Conservation (phyloP, 2,329 filamentous ascomycete species). For the Onygenales sp. region DNA sequence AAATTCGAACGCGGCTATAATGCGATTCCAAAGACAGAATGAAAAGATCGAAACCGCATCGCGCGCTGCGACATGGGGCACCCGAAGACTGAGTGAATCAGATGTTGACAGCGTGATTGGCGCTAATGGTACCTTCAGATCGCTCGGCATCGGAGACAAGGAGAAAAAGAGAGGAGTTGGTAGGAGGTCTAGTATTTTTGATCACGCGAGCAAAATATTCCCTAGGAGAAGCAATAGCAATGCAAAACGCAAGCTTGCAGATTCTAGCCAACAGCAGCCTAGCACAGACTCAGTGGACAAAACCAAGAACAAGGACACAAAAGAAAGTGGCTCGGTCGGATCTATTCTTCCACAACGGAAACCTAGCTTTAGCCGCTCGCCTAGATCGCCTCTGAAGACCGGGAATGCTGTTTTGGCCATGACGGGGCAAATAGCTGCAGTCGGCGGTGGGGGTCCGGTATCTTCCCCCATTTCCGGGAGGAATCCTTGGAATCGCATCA, state of each 20-base stretch:
- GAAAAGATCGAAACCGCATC: conserved; percentile 46
- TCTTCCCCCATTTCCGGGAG: conserved; percentile 29
- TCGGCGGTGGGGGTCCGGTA: conserved; percentile 43
- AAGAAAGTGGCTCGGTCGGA: conserved; percentile 18
- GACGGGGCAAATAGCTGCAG: conserved; percentile 35
- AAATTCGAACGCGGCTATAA: conserved; percentile 47
- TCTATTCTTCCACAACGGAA: conserved; percentile 27
- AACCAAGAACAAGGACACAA: conserved; percentile 16
- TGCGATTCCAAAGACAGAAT: conserved; percentile 40
- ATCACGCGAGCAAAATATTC: conserved; percentile 26
- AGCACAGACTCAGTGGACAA: conserved; percentile 18
- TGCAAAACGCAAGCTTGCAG: conserved; percentile 36
- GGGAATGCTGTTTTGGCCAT: conserved; percentile 35
- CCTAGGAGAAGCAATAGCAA: conserved; percentile 35
- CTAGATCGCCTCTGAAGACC: conserved; percentile 32
- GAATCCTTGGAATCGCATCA: conserved; percentile 36
- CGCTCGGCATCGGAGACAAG: conserved; percentile 13
- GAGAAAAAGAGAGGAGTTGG: conserved; percentile 32
- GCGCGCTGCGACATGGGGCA: conserved; percentile 47
- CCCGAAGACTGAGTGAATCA: conserved; percentile 40
- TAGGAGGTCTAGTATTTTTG: conserved; percentile 38
- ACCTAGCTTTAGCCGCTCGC: conserved; percentile 28
- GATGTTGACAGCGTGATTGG: conserved; percentile 41
- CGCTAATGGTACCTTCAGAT: conserved; percentile 18
- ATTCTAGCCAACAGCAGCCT: conserved; percentile 20